Conservation (phyloP, 2,329 filamentous ascomycete genomes). For the Aureobasidium sp. region DNA sequence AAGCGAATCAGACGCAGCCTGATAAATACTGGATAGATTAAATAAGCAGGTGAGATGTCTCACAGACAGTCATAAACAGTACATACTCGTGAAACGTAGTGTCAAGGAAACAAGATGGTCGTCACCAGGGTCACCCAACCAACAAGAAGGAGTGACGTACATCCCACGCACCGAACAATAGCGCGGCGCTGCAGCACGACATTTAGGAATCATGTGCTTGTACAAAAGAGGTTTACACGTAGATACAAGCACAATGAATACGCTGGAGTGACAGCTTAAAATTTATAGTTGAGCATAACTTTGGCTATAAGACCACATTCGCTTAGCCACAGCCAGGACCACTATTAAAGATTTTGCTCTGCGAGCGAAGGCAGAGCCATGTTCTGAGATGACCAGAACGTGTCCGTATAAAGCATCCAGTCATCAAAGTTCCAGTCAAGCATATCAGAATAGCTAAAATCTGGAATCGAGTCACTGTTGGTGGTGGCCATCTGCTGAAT, state of each 20-base stretch:
- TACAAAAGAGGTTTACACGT: not conserved
- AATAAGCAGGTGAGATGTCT: not conserved
- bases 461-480: not conserved
- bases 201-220: too few species aligned
- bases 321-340: not conserved
- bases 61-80: not conserved
- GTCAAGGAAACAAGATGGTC: too few species aligned
- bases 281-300: not conserved
- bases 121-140: not conserved
- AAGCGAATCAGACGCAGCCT: too few species aligned
- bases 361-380: not conserved
- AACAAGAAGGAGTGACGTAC: not conserved
- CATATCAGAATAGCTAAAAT: not conserved
- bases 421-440: conserved; percentile 14
- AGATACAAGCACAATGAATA: not conserved
- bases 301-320: not conserved
- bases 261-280: not conserved
- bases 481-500: not conserved
- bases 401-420: conserved; percentile 12
- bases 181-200: too few species aligned
- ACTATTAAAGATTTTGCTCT: not conserved
- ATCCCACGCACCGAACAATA: not conserved
- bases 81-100: not conserved
- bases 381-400: not conserved
- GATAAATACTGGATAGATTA: too few species aligned